phyloP scores from a whole-genome alignment of 1,284 basidiomycete species.

The Caloboletus firmus region DNA sequence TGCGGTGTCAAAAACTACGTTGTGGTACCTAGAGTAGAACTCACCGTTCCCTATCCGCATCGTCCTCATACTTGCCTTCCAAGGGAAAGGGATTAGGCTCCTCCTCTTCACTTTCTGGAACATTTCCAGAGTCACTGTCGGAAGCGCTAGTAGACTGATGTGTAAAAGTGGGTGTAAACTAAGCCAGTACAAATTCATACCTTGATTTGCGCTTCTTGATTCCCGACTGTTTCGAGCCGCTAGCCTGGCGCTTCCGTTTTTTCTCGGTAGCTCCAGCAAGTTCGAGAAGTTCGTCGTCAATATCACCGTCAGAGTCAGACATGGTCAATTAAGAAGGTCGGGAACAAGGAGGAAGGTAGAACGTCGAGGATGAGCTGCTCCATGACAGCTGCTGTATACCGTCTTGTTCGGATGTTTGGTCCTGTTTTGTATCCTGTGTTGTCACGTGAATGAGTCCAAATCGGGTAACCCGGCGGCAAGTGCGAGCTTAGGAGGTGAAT shows the following conservation, averaged over 20 bases:
- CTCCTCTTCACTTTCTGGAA: constrained; percentile 58
- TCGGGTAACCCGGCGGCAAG: constrained; percentile 1
- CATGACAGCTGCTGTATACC: not conserved
- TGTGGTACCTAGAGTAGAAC: constrained; percentile 33
- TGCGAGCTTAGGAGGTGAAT: constrained; percentile 6
- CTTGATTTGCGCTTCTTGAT: constrained; percentile 52
- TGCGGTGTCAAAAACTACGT: constrained; percentile 25
- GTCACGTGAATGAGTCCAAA: constrained; percentile 16
- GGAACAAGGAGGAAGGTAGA: not conserved
- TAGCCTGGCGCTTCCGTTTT: constrained; percentile 46
- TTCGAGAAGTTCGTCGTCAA: constrained; percentile 67
- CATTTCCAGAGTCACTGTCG: constrained; percentile 52
- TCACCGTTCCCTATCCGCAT: constrained; percentile 78
- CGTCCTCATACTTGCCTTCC: constrained; percentile 87
- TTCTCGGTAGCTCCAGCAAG: constrained; percentile 61
- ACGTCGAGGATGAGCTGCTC: not conserved
- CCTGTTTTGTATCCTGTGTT: constrained; percentile 20
- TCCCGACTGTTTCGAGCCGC: constrained; percentile 31
- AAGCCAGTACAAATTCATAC: constrained; percentile 36
- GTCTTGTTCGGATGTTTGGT: constrained; percentile 16
- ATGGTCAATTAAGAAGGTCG: constrained; percentile 36
- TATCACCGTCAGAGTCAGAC: constrained; percentile 71
- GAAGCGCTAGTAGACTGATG: constrained; percentile 27
- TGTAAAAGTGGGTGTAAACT: constrained; percentile 6
- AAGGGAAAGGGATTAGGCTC: constrained; percentile 79